These are phyloP conservation scores for Trichosporon coremiiforme DNA, from an alignment of 1,284 basidiomycete genomes.

Conservation along the genomic window DNA sequence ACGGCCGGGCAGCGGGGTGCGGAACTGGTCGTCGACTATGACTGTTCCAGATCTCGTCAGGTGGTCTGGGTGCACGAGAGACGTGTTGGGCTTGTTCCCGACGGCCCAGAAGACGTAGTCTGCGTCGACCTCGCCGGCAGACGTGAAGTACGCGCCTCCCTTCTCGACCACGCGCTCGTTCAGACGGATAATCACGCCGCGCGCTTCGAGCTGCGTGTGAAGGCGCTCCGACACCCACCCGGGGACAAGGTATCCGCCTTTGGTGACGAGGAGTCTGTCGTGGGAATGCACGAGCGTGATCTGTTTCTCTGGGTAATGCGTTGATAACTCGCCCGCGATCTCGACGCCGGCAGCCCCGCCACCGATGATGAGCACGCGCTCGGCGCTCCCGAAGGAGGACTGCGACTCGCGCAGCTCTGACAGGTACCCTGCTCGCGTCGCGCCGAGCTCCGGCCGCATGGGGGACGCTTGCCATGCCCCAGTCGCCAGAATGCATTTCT, in stretches of 20 bases:
- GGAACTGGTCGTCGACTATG: constrained; percentile 49
- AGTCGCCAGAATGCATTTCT: constrained; percentile 50
- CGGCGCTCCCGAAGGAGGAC: constrained; percentile 41
- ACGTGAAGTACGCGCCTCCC: constrained; percentile 31
- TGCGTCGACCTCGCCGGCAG: constrained; percentile 48
- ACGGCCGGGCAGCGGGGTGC: constrained; percentile 37
- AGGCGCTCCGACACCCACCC: constrained; percentile 38
- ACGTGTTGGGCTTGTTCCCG: constrained; percentile 55
- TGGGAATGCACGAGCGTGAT: constrained; percentile 42
- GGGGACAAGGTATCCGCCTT: constrained; percentile 23
- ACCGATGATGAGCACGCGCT: constrained; percentile 53
- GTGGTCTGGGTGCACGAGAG: constrained; percentile 46
- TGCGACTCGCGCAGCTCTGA: constrained; percentile 39
- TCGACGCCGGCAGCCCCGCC: constrained; percentile 59
- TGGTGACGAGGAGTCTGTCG: constrained; percentile 38
- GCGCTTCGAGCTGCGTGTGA: constrained; percentile 42
- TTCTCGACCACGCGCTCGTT: constrained; percentile 41
- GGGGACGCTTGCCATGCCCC: constrained; percentile 49
- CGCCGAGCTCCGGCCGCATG: constrained; percentile 43
- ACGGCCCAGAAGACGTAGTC: constrained; percentile 57
- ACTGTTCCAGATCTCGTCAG: constrained; percentile 48
- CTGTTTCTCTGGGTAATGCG: constrained; percentile 37
- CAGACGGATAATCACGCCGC: constrained; percentile 51
- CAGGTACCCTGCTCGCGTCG: constrained; percentile 32
- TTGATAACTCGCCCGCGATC: constrained; percentile 54